These are phyloP conservation scores for Salinomyces thailandicus DNA, from an alignment of 2,329 filamentous ascomycete species.

Conservation along the genomic window DNA sequence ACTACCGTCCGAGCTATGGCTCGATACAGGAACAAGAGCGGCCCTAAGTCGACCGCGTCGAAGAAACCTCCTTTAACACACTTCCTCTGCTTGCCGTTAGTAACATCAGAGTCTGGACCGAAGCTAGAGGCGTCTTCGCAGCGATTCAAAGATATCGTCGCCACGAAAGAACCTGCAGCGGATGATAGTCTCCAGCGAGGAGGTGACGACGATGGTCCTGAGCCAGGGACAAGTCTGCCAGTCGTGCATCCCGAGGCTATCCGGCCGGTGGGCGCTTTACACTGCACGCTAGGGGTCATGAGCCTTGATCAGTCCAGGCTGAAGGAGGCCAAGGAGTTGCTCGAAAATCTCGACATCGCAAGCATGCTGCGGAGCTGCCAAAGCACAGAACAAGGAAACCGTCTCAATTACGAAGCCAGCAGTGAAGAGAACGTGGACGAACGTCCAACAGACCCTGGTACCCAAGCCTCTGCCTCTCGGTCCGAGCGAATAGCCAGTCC, in stretches of 20 bases:
- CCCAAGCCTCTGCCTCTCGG: constrained; percentile 10
- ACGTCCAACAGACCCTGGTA: not conserved
- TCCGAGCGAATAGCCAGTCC: constrained; percentile 11
- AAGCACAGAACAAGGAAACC: not conserved
- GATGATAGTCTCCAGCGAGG: not conserved
- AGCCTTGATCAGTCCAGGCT: constrained; percentile 49
- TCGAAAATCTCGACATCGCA: constrained; percentile 18
- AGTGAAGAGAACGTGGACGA: not conserved
- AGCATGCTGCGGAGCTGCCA: constrained; percentile 11
- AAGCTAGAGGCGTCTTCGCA: constrained; percentile 56
- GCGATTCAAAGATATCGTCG: constrained; percentile 50
- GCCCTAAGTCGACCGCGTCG: constrained; percentile 1
- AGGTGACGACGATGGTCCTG: not conserved
- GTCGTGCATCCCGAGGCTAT: constrained; percentile 45
- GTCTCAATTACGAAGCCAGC: not conserved
- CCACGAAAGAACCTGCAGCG: not conserved
- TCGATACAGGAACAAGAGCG: too few relatives aligned
- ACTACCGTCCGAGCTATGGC: too few relatives aligned
- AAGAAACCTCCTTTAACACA: constrained; percentile 51
- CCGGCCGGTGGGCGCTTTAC: constrained; percentile 67
- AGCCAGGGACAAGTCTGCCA: constrained; percentile 1
- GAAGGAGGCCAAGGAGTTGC: constrained; percentile 34
- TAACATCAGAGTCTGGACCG: constrained; percentile 48
- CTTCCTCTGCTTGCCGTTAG: constrained; percentile 66
- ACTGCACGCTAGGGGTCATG: constrained; percentile 83